These are phyloP conservation scores for Xylaria scruposa DNA, from an alignment of 495 filamentous ascomycete genomes.

Conservation along the genomic window DNA sequence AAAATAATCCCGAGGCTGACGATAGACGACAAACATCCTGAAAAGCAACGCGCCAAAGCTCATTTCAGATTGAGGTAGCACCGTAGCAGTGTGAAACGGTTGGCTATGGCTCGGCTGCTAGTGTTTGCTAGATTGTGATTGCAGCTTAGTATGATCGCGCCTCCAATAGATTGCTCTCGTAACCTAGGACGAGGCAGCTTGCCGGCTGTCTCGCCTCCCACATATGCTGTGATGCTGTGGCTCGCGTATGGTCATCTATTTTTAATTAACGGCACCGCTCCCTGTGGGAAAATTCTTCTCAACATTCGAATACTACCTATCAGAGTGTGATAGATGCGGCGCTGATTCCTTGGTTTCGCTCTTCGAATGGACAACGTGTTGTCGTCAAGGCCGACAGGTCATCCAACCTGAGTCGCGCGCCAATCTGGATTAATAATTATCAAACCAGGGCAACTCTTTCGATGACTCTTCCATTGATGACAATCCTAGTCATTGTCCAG, in stretches of 20 bases:
- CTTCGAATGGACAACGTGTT: not conserved
- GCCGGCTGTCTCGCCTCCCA: not conserved
- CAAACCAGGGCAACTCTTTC: not conserved
- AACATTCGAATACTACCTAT: not conserved
- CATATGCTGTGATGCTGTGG: not conserved
- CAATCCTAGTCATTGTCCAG: slow-evolving; percentile 5
- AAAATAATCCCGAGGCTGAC: slow-evolving; percentile 22
- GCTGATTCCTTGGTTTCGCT: not conserved
- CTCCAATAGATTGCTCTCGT: slow-evolving; percentile 16
- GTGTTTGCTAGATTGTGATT: slow-evolving; percentile 15
- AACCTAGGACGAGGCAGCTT: slow-evolving; percentile 20
- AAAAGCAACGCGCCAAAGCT: not conserved
- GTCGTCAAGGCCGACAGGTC: slow-evolving; percentile 2
- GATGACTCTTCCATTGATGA: not conserved
- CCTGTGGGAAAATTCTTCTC: not conserved
- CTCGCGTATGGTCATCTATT: not conserved
- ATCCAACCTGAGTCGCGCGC: not conserved
- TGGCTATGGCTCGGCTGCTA: not conserved
- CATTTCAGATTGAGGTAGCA: not conserved
- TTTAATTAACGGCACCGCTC: slow-evolving; percentile 6
- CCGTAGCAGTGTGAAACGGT: not conserved
- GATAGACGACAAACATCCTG: not conserved
- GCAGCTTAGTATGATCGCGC: not conserved
- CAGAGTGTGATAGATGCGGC: not conserved
- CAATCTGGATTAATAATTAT: not conserved